Evolutionary conservation across 805 yeast genomes (phyloP).

Genomic region (Cyberlindnera suaveolens): DNA sequence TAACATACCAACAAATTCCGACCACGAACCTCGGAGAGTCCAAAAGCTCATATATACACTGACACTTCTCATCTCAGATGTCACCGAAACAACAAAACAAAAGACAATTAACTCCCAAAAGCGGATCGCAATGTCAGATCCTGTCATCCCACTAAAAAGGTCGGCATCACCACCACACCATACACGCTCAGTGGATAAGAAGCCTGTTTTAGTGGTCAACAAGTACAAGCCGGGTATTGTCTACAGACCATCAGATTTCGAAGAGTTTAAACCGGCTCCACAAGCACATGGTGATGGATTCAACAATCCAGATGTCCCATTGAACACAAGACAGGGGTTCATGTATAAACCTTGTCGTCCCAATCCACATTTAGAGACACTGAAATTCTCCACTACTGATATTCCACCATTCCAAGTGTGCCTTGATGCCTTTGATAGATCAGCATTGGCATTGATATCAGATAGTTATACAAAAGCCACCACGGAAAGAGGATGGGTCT

Average conservation of each 20-base stretch:
- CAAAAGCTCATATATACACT: too few relatives aligned
- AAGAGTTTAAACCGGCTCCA: slow-evolving; percentile 6
- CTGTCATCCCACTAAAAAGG: not conserved
- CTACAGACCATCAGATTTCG: slow-evolving; percentile 18
- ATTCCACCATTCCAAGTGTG: slow-evolving; percentile 57
- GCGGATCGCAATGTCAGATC: not conserved
- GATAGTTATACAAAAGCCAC: slow-evolving; percentile 41
- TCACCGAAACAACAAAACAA: too few relatives aligned
- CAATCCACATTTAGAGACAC: slow-evolving; percentile 47
- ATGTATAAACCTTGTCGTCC: slow-evolving; percentile 77
- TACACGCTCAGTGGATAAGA: slow-evolving; percentile 2
- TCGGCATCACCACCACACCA: not conserved
- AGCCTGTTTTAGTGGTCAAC: slow-evolving; percentile 7
- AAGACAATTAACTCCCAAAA: not conserved
- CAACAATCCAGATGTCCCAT: slow-evolving; percentile 70
- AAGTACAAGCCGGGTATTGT: slow-evolving; percentile 21
- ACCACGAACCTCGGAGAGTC: too few relatives aligned
- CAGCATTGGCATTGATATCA: slow-evolving; percentile 46
- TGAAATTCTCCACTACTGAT: slow-evolving; percentile 68
- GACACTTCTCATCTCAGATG: too few relatives aligned
- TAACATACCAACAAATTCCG: too few relatives aligned
- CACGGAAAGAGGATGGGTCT: slow-evolving; percentile 72
- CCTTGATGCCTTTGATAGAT: slow-evolving; percentile 61
- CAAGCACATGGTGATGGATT: slow-evolving; percentile 20
- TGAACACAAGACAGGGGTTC: slow-evolving; percentile 66